Evolutionary conservation across 73 alveolate species (phyloP).

Genomic region (Paramecium sonneborni): DNA sequence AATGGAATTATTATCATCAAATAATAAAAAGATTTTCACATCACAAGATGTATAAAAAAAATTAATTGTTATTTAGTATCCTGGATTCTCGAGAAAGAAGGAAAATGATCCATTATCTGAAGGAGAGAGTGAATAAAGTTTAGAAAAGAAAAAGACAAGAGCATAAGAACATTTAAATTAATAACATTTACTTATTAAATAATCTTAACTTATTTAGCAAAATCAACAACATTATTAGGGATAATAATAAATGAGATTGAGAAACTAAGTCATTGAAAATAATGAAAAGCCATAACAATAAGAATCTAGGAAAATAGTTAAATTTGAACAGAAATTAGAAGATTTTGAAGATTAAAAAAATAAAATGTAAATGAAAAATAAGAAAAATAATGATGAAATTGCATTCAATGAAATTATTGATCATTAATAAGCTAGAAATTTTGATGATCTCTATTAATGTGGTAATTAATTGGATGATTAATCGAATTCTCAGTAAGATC

Average conservation of each 20-base stretch:
- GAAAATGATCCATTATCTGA: not conserved
- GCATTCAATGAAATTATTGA: conserved; percentile 4
- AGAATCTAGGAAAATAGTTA: not conserved
- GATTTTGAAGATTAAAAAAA: not conserved
- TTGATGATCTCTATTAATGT: not conserved
- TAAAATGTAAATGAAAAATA: not conserved
- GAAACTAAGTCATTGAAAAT: not conserved
- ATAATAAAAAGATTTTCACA: not conserved
- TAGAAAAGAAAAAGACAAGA: not conserved
- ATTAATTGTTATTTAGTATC: not conserved
- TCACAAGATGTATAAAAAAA: not conserved
- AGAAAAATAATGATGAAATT: not conserved
- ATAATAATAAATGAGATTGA: not conserved
- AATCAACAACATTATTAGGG: not conserved
- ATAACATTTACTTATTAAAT: not conserved
- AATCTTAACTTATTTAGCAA: not conserved
- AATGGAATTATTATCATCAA: not conserved
- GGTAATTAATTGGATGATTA: not conserved
- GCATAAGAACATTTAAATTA: conserved; percentile 8
- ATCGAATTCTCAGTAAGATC: not conserved
- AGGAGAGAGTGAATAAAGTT: not conserved
- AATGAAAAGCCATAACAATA: not conserved
- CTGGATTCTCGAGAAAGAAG: not conserved
- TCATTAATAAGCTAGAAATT: not conserved
- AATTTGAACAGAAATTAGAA: not conserved